Conservation (phyloP, 1,139 yeast species). For the Taiozyma sp. region DNA sequence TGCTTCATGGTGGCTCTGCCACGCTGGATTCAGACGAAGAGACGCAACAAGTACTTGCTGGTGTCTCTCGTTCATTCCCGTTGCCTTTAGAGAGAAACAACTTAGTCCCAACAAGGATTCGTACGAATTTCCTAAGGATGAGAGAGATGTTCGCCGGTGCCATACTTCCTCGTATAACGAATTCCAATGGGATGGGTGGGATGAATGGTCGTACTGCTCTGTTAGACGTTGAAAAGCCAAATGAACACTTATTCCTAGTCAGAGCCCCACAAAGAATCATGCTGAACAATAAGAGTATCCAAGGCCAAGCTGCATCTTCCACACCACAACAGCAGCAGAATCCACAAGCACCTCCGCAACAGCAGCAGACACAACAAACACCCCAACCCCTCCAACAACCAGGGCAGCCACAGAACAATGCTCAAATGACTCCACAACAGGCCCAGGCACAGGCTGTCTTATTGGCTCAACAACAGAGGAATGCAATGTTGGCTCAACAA, state of each 20-base stretch:
- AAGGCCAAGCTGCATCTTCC: constrained; percentile 25
- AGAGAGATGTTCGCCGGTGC: constrained; percentile 84
- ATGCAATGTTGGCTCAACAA: constrained; percentile 27
- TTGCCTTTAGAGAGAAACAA: constrained; percentile 78
- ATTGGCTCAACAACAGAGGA: constrained; percentile 10
- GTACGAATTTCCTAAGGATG: constrained; percentile 73
- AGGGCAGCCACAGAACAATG: constrained; percentile 7
- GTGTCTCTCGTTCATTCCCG: constrained; percentile 77
- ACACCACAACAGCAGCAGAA: constrained; percentile 28
- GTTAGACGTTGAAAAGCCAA: constrained; percentile 58
- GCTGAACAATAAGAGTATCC: constrained; percentile 15
- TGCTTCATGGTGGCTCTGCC: constrained; percentile 34
- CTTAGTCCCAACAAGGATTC: constrained; percentile 60
- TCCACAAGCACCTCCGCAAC: constrained; percentile 32
- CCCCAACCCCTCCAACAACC: background rate
- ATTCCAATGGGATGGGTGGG: constrained; percentile 42
- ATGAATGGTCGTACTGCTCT: constrained; percentile 74
- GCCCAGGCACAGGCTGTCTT: constrained; percentile 4
- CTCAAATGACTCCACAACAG: constrained; percentile 1
- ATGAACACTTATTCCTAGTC: constrained; percentile 52
- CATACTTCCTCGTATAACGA: constrained; percentile 37
- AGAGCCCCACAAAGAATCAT: constrained; percentile 51
- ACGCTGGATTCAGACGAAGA: constrained; percentile 78
- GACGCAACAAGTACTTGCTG: constrained; percentile 86
- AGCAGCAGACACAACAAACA: constrained; percentile 6